Percentiles rank a stretch among this genome's conserved stretches.
Evolutionary conservation across 2,329 filamentous ascomycete species (phyloP).

Genomic region (Penicillium decumbens): DNA sequence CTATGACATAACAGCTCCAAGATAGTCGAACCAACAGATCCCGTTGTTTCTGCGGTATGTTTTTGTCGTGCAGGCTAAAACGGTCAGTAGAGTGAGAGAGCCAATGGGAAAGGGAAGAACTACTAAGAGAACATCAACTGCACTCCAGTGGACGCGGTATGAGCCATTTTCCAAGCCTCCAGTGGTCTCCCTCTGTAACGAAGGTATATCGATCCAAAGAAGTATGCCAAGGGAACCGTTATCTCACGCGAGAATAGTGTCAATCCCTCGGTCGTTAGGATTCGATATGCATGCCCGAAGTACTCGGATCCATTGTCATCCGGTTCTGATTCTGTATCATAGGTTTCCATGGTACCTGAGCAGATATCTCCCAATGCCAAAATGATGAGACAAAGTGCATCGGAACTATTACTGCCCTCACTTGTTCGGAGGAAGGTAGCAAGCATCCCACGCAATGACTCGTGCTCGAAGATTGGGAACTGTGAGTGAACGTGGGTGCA

Average conservation of each 20-base stretch:
- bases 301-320: constrained; percentile 12
- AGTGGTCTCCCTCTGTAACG: constrained; percentile 15
- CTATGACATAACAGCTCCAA: constrained; percentile 19
- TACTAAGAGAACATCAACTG: constrained; percentile 15
- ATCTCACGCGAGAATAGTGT: constrained; percentile 6
- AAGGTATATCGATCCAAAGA: constrained; percentile 19
- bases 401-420: constrained; percentile 6
- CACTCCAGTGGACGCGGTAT: constrained; percentile 9
- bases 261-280: constrained; percentile 4
- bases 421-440: constrained; percentile 9
- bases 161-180: constrained; percentile 14
- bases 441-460: constrained; percentile 4
- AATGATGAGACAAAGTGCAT: constrained; percentile 13
- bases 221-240: constrained; percentile 12
- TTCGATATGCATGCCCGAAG: constrained; percentile 13
- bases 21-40: constrained; percentile 11
- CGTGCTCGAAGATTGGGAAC: constrained; percentile 13
- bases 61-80: constrained; percentile 10
- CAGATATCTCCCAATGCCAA: constrained; percentile 14
- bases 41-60: constrained; percentile 1
- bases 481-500: constrained; percentile 13
- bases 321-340: constrained; percentile 10
- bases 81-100: neutral
- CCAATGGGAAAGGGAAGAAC: neutral
- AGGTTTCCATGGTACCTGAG: constrained; percentile 3